Base-by-base conservation (phyloP, 768 basidiomycete genomes). In the Amanita muscaria region DNA sequence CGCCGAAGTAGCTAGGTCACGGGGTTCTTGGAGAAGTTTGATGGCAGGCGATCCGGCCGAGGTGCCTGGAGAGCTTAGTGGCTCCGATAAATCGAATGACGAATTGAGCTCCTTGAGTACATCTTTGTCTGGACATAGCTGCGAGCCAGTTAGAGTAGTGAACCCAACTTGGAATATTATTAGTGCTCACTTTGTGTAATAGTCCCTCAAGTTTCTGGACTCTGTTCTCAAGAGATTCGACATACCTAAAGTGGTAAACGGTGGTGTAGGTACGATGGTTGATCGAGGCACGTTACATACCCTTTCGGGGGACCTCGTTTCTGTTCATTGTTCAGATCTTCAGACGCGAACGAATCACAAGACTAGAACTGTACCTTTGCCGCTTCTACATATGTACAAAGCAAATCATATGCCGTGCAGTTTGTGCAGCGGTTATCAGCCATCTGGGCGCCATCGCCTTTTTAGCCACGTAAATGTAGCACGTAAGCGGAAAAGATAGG, bases 391-490 rank as follows among this genome's bases (percentile, higher is more conserved):
- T 87, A 84, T 0, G 77, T 79, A 62, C 83, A 87, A 4, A 80
- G 75, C 31, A 72, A 70, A 50, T 67, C 74, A 55, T 76, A 81
- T 3, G 78, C 67, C 21, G 74, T 66, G 56, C 83, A 85, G 59
- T 83, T 83, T 1, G 80, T 77, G 57, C 83, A 87, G 44, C 68
- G 59, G 53, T 79, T 78, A 23, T 70, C 72, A 2, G 79, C 74
- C 76, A 77, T 80, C 53, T 78, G 79, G 3, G 74, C 77, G 47
- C 85, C 85, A 62, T 88, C 83, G 56, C 80, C 79, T 81, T 40
- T 6, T 29, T 7, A 31, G 10, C 12, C 5, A 14, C 21, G 5
- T 38, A 22, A 16, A 25, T 5, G 29, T 22, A 40, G 42, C 27
- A 11, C 46, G 19, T 38, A 22, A 23, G 21, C 41, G 23, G 42